Evolutionary conservation across 2,329 filamentous ascomycete genomes (phyloP), one percentile per base, ranked within the genome.

Genomic region (Sordariomycetes sp.): DNA sequence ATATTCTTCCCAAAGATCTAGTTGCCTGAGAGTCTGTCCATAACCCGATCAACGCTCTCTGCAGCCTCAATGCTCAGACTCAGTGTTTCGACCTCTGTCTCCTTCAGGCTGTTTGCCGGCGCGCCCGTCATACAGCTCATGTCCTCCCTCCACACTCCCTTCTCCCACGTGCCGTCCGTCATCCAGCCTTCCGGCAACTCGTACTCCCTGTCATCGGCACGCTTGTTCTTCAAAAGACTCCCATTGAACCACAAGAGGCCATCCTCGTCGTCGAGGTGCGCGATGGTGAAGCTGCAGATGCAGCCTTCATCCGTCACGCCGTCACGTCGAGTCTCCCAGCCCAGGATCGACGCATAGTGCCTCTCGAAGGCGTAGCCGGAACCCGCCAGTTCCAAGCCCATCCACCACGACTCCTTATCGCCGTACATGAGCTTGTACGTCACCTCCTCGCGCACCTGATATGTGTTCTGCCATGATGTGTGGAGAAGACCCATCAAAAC

Each of bases 341-440:
- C 63, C 1, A 61, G 41, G 7, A 66, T 58, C 3, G 57, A 51
- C 1, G 53, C 63, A 30, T 67, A 66, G 32, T 63, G 57, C 20
- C 43, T 35, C 6, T 62, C 59, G 37, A 66, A 64, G 3, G 49
- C 45, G 33, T 65, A 66, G 0, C 32, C 39, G 0, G 57, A 50
- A 4, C 54, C 55, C 3, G 54, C 50, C 2, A 64, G 47, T 37
- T 66, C 63, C 7, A 64, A 49, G 0, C 61, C 62, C 16, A 67
- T 48, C 64, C 63, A 67, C 51, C 55, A 67, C 1, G 52, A 60
- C 40, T 67, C 64, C 40, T 67, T 66, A 24, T 68, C 64, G 0
- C 64, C 64, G 16, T 66, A 58, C 0, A 50, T 59, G 19, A 63
- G 45, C 21, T 50, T 48, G 38, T 64, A 66, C 1, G 61, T 63